Evolutionary conservation across 2,329 filamentous ascomycete genomes (phyloP).

Genomic region (Botrytis squamosa): DNA sequence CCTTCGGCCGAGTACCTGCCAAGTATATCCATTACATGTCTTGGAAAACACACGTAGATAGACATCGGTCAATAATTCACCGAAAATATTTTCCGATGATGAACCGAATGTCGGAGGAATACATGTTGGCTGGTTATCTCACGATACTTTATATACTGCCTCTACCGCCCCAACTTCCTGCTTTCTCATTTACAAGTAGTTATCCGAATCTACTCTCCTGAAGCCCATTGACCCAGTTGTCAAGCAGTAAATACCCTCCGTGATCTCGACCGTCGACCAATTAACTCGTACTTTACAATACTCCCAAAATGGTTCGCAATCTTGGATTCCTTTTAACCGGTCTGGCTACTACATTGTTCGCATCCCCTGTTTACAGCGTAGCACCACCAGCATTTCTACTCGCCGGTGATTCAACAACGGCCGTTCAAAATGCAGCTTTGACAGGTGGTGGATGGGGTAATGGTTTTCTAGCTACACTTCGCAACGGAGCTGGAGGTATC

Average conservation of each 20-base stretch:
- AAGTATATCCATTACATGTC: neutral
- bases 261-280: neutral
- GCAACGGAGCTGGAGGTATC: slow-evolving; percentile 28
- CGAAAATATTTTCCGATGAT: neutral
- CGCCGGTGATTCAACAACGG: slow-evolving; percentile 45
- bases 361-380: neutral
- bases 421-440: slow-evolving; percentile 23
- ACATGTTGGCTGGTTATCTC: neutral
- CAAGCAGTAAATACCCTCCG: neutral
- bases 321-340: neutral
- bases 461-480: slow-evolving; percentile 49
- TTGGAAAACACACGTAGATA: neutral
- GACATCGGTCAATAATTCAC: neutral
- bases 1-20: neutral
- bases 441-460: slow-evolving; percentile 47
- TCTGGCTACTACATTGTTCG: neutral
- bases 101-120: neutral
- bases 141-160: neutral
- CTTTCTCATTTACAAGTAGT: neutral
- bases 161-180: neutral
- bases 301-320: slow-evolving; percentile 4
- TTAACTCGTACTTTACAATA: neutral
- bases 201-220: neutral
- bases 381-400: slow-evolving; percentile 41
- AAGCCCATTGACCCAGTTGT: neutral